These are phyloP conservation scores for Lasiodiplodia citricola DNA, from an alignment of 2,329 filamentous ascomycete species.

Conservation along the genomic window DNA sequence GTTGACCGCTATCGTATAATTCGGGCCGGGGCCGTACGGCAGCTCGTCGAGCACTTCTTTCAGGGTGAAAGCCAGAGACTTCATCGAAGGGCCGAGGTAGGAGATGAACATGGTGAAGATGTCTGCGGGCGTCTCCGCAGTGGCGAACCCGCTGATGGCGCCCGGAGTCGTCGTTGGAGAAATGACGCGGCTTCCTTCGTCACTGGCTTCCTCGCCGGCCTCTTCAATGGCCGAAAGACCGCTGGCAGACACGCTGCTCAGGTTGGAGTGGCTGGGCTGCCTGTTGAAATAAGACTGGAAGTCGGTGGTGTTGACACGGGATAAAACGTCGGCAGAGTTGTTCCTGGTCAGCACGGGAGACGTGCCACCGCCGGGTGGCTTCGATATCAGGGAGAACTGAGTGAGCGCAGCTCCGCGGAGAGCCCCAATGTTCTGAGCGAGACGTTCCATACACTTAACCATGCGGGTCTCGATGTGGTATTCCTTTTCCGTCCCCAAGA, in stretches of 20 bases:
- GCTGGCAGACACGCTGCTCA: conserved; percentile 34
- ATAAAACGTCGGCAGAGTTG: background rate
- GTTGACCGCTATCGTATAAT: conserved; percentile 75
- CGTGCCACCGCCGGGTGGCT: conserved; percentile 42
- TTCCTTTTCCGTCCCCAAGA: conserved; percentile 77
- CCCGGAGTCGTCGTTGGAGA: background rate
- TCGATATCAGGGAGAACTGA: conserved; percentile 82
- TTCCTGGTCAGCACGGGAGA: conserved; percentile 5
- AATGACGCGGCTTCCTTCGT: background rate
- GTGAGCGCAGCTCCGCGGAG: conserved; percentile 86
- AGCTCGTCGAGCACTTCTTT: conserved; percentile 87
- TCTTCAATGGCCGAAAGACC: conserved; percentile 50
- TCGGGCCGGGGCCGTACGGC: conserved; percentile 73
- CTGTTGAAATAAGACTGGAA: conserved; percentile 6
- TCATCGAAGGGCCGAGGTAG: conserved; percentile 91
- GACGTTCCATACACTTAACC: conserved; percentile 80
- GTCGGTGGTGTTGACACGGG: conserved; percentile 14
- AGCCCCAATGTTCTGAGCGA: conserved; percentile 89
- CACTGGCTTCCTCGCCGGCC: conserved; percentile 23
- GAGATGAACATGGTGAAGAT: conserved; percentile 92
- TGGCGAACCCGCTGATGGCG: conserved; percentile 33
- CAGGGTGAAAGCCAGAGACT: conserved; percentile 89
- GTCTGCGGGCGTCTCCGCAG: conserved; percentile 67
- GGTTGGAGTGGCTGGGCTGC: conserved; percentile 6
- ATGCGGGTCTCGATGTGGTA: conserved; percentile 80